These are phyloP conservation scores for Acanthamoeba royreba DNA, from an alignment of 208 protist genomes.

Conservation along the genomic window DNA sequence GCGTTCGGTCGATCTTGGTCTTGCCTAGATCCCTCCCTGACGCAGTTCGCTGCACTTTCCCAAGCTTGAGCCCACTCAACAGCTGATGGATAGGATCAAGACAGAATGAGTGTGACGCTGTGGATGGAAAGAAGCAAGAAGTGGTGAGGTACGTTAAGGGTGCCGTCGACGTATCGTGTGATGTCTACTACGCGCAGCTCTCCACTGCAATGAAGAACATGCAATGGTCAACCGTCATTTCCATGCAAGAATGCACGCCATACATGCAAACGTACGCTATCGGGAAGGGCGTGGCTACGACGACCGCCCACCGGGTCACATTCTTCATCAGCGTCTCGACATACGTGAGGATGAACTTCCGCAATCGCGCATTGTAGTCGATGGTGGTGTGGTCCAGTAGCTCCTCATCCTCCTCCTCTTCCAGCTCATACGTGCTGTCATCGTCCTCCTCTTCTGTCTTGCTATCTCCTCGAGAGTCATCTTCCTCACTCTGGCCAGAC, in stretches of 20 bases:
- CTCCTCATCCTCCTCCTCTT: neutral
- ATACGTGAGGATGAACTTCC: neutral
- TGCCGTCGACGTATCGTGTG: conserved; percentile 5
- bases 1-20: neutral
- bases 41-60: neutral
- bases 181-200: neutral
- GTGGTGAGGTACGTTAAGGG: neutral
- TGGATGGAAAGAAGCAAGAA: neutral
- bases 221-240: neutral
- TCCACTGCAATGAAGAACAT: neutral
- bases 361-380: neutral
- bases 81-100: neutral
- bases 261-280: neutral
- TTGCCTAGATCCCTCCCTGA: neutral
- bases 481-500: neutral
- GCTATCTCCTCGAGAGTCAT: too few species aligned
- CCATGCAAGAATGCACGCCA: neutral
- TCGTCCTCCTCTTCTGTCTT: neutral
- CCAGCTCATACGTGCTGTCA: neutral
- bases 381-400: neutral
- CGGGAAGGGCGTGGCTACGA: neutral
- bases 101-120: neutral
- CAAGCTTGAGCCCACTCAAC: neutral
- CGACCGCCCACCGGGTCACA: conserved; percentile 31
- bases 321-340: conserved; percentile 39